These are phyloP conservation scores for Chiua virens DNA, from an alignment of 768 basidiomycete genomes.

Conservation along the genomic window DNA sequence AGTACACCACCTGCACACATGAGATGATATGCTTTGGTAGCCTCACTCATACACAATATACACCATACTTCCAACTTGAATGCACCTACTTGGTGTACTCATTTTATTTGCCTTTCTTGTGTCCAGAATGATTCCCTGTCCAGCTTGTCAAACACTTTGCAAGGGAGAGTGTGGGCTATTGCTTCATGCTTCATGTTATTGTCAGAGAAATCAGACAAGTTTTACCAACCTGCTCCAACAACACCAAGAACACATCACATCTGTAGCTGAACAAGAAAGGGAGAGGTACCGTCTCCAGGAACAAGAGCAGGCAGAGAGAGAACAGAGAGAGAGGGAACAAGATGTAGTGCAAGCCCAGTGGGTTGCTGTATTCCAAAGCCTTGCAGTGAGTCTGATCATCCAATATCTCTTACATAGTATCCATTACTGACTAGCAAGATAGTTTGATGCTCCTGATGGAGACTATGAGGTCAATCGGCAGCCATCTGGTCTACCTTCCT, in stretches of 20 bases:
- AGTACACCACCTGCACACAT: no score
- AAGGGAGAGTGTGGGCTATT: conserved; percentile 3
- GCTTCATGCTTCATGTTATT: not conserved
- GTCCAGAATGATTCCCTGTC: not conserved
- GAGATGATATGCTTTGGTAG: no score
- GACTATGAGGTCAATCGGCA: not conserved
- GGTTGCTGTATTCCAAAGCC: not conserved
- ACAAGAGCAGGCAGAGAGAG: not conserved
- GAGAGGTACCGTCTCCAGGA: not conserved
- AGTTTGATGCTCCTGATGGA: not conserved
- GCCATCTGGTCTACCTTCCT: not conserved
- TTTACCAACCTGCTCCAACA: not conserved
- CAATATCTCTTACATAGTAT: no score
- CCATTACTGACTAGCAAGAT: no score
- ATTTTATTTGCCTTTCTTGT: not conserved
- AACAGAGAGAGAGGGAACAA: not conserved
- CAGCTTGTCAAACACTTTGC: not conserved
- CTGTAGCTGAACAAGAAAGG: not conserved
- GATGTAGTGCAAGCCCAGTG: not conserved
- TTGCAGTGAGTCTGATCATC: not conserved
- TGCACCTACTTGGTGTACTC: not conserved
- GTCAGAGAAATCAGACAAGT: not conserved
- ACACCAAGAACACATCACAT: not conserved
- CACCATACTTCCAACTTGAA: not conserved
- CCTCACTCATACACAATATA: no score